Evolutionary conservation across 2,329 filamentous ascomycete genomes (phyloP), one percentile per base, ranked within the genome.

Genomic region (Pseudogymnoascus destructans): DNA sequence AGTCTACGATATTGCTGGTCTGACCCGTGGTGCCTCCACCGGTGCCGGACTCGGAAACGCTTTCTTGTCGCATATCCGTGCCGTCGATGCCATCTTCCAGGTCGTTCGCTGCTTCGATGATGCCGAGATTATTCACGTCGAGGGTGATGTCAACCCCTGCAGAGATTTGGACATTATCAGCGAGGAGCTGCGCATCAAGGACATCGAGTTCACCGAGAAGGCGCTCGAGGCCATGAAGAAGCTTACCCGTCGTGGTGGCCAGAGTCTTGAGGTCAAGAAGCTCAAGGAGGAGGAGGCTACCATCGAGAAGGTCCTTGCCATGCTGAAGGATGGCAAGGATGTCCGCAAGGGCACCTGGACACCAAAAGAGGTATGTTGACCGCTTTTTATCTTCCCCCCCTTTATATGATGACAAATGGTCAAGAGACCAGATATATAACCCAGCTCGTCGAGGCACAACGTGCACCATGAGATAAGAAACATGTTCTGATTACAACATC

Each of bases 391-490:
- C 40, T 58, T 65, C 63, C 61, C 61, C 66, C 61, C 59, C 59
- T 59, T 40, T 76, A 72, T 68, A 85, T 95, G 93, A 97, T 97
- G 93, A 97, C 85, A 86, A 95, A 95, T 86, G 93, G 90, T 89
- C 84, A 80, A 78, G 77, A 75, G 80, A 88, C 89, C 91, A 87
- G 87, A 90, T 78, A 69, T 38, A 38, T 38, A 38, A 89, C 93
- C 93, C 93, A 98, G 93, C 93, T 98, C 93, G 87, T 95, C 86
- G 92, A 97, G 82, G 88, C 83, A 80, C 79, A 78, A 86, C 89
- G 86, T 79, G 78, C 79, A 81, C 83, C 71, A 75, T 96, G 92
- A 95, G 90, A 96, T 86, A 79, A 87, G 63, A 69, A 69, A 66
- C 68, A 64, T 64, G 64, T 66, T 70, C 68, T 70, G 67, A 70